These are phyloP conservation scores for Tolypocladium cylindrosporum DNA, from an alignment of 2,329 filamentous ascomycete genomes.

Conservation along the genomic window DNA sequence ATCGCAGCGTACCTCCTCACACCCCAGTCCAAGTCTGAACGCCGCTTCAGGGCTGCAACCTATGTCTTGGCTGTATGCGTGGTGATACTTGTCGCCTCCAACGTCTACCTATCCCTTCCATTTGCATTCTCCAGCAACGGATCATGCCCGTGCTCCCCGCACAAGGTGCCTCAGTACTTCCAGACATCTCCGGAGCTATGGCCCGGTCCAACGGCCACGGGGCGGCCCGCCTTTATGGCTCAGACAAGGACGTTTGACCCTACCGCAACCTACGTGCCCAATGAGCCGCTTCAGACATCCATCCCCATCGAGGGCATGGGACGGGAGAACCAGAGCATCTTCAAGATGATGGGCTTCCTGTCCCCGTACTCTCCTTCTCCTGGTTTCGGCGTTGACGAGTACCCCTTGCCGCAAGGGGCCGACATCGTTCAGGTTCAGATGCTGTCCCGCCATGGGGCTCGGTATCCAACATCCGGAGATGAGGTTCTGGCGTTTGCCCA, in stretches of 20 bases:
- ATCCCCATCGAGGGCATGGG: slow-evolving; percentile 54
- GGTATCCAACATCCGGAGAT: slow-evolving; percentile 57
- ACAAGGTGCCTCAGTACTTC: slow-evolving; percentile 50
- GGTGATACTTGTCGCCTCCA: slow-evolving; percentile 25
- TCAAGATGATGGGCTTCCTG: slow-evolving; percentile 56
- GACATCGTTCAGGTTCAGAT: slow-evolving; percentile 63
- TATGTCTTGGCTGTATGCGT: slow-evolving; percentile 22
- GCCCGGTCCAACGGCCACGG: slow-evolving; percentile 61
- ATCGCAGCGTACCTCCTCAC: slow-evolving; percentile 4
- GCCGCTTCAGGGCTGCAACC: slow-evolving; percentile 19
- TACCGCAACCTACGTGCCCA: slow-evolving; percentile 54
- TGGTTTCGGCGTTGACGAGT: slow-evolving; percentile 67
- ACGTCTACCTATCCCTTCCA: slow-evolving; percentile 25
- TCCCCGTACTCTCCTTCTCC: slow-evolving; percentile 62
- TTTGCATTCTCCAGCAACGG: slow-evolving; percentile 14
- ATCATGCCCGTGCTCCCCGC: slow-evolving; percentile 19
- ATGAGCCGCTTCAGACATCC: slow-evolving; percentile 60
- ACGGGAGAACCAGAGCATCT: slow-evolving; percentile 52
- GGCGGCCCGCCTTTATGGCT: slow-evolving; percentile 58
- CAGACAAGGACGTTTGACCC: slow-evolving; percentile 61
- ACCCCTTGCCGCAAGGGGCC: slow-evolving; percentile 53
- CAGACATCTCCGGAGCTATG: slow-evolving; percentile 50
- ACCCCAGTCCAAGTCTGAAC: slow-evolving; percentile 10
- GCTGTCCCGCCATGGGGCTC: slow-evolving; percentile 62
- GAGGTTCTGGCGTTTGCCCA: slow-evolving; percentile 45